Conservation (phyloP, 2,329 filamentous ascomycete genomes). For the Akanthomyces uredinophilus region DNA sequence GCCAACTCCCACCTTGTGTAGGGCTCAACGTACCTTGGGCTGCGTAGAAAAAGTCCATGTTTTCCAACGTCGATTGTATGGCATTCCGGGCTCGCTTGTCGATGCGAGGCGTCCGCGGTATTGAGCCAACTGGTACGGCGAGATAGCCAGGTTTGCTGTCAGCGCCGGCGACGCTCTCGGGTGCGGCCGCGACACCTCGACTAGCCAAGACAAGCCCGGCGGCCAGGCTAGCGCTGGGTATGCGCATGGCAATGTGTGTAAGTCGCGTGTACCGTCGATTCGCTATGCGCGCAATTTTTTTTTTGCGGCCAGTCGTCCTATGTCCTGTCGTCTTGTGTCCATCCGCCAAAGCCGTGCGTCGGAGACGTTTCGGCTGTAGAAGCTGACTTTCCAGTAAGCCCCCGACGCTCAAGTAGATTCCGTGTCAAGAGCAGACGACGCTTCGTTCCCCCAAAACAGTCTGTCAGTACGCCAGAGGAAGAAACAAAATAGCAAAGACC, state of each 20-base stretch:
- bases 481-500: background rate
- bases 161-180: slow-evolving; percentile 25
- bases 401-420: background rate
- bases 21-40: slow-evolving; percentile 29
- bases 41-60: slow-evolving; percentile 35
- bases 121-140: slow-evolving; percentile 31
- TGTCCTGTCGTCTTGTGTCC: background rate
- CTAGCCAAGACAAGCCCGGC: slow-evolving; percentile 6
- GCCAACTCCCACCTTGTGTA: background rate
- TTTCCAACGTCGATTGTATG: slow-evolving; percentile 29
- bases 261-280: too few species aligned
- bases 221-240: slow-evolving; percentile 2
- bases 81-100: slow-evolving; percentile 17
- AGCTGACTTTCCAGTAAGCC: background rate
- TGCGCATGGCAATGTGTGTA: background rate
- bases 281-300: background rate
- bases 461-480: background rate
- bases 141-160: slow-evolving; percentile 32
- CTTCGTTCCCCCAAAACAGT: too few species aligned
- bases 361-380: background rate
- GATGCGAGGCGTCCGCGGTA: slow-evolving; percentile 21
- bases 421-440: background rate
- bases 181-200: slow-evolving; percentile 9
- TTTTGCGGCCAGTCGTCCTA: background rate
- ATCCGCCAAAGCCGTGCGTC: background rate